Evolutionary conservation across 352 stramenopile genomes (phyloP), one percentile per base, ranked within the genome.

Genomic region (Pythium apleroticum): DNA sequence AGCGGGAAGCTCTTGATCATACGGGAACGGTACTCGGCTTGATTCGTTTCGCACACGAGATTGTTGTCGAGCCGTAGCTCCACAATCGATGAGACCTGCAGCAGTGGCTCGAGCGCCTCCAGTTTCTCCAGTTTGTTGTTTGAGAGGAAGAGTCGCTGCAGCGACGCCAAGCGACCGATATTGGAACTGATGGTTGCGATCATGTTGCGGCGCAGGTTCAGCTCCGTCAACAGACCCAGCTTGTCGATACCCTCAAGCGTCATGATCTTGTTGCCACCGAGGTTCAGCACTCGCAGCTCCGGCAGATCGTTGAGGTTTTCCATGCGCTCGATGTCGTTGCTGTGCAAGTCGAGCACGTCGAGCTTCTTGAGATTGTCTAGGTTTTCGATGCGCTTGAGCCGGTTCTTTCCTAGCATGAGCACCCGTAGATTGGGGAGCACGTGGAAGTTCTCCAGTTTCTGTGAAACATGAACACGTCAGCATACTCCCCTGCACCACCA

Each of bases 341-440:
- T 95, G 73, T 98, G 92, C 22, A 98, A 67, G 60, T 97, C 92
- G 8, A 98, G 74, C 4, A 97, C 92, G 60, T 98, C 92, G n/a
- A 98, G 76, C 27, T 97, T 97, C 45, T 77, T 78, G 9, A 97
- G 71, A 55, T 69, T 84, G 8, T 87, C 80, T 19, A 98, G 74
- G 57, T 97, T 92, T 62, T 92, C 84, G 57, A 97, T 97, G 25
- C 53, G 64, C 30, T 77, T 72, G 9, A 97, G 72, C 8, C 78
- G 74, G 68, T 97, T 97, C 68, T 94, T 96, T 7, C 92, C 92
- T 35, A 97, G 81, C 90, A 98, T 97, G n/a, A 97, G 77, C 48
- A 98, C 91, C 2, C 91, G 74, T 20, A 98, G 73, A 60, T 92
- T 94, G 11, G 83, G 84, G 4, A 97, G 81, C 20, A 77, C 67